These are phyloP conservation scores for Fusarium pseudonygamai DNA, from an alignment of 2,329 filamentous ascomycete genomes.

Conservation along the genomic window DNA sequence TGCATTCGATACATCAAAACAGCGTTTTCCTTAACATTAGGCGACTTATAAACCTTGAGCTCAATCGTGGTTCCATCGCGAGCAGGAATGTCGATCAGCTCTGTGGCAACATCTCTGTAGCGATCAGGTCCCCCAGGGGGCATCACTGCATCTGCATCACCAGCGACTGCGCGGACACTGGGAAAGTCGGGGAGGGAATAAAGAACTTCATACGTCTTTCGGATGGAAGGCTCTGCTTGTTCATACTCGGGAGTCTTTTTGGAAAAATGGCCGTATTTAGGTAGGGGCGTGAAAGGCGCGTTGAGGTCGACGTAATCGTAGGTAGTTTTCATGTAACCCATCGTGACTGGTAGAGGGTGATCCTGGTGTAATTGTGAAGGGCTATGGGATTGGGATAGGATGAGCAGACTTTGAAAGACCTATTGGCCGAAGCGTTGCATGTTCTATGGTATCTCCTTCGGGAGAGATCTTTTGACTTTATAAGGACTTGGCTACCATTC, in stretches of 20 bases:
- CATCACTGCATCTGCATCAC: slow-evolving; percentile 31
- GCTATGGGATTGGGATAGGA: not conserved
- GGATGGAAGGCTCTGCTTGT: not conserved
- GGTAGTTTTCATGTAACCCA: slow-evolving; percentile 16
- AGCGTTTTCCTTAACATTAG: slow-evolving; percentile 5
- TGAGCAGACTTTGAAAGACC: too few relatives aligned
- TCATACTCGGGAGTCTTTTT: slow-evolving; percentile 11
- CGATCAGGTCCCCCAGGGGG: slow-evolving; percentile 31
- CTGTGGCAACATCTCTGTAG: slow-evolving; percentile 11
- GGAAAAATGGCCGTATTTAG: slow-evolving; percentile 36
- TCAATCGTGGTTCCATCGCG: slow-evolving; percentile 31
- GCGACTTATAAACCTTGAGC: slow-evolving; percentile 34
- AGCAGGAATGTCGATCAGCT: slow-evolving; percentile 23
- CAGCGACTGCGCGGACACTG: not conserved
- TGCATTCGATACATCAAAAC: slow-evolving; percentile 40
- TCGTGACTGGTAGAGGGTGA: not conserved
- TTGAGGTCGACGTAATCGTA: slow-evolving; percentile 22
- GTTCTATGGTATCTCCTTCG: not conserved
- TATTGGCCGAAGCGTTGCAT: not conserved
- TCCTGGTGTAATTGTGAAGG: not conserved
- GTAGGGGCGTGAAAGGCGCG: slow-evolving; percentile 16
- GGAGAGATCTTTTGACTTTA: not conserved
- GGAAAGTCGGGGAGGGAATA: not conserved
- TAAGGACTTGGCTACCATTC: not conserved
- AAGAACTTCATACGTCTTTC: not conserved